phyloP scores from a whole-genome alignment of 306 rosid genomes.

The Pueraria montana region DNA sequence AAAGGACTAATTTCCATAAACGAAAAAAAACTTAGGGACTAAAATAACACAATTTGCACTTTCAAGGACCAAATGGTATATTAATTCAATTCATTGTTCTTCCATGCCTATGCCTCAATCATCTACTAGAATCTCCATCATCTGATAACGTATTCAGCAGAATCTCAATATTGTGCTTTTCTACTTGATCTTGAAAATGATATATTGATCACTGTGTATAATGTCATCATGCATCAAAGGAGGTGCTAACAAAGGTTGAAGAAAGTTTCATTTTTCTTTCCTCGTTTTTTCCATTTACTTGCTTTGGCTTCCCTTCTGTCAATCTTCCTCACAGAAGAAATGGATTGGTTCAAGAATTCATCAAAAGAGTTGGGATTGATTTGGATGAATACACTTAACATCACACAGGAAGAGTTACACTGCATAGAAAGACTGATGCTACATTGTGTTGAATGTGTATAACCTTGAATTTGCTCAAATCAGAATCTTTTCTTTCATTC shows the following conservation, averaged over 20 bases:
- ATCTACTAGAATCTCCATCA: background rate
- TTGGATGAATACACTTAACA: background rate
- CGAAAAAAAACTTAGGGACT: background rate
- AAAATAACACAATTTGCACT: background rate
- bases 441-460: slow-evolving; percentile 16
- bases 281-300: background rate
- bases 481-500: background rate
- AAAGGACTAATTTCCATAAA: background rate
- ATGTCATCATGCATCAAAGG: too few relatives aligned
- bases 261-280: background rate
- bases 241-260: too few relatives aligned
- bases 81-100: background rate
- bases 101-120: background rate
- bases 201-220: background rate
- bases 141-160: background rate
- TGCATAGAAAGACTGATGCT: slow-evolving; percentile 35
- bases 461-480: slow-evolving; percentile 15
- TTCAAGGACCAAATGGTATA: background rate
- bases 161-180: background rate
- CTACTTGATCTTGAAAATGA: background rate
- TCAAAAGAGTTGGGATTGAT: background rate
- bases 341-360: background rate
- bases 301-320: background rate
- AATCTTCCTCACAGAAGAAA: background rate
- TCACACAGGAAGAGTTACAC: background rate